Evolutionary conservation across 805 yeast genomes (phyloP), one percentile per base, ranked within the genome.

Genomic region (Candida dajiaensis): DNA sequence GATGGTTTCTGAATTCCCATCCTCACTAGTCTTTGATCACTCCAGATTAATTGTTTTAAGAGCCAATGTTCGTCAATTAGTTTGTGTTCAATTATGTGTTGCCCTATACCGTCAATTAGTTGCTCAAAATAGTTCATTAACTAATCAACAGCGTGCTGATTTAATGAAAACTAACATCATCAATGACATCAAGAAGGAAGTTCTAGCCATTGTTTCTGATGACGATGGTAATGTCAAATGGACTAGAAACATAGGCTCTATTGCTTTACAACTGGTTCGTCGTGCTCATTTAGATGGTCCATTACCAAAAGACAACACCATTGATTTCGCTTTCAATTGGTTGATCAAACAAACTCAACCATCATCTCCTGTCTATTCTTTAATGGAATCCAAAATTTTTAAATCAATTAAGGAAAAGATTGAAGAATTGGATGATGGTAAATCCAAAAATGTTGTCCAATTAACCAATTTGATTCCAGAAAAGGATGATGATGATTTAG

Each of bases 171-270:
- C 19, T 71, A 70, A 42, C 63, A 71, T 38, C 59, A 75, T 47
- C 63, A 68, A 44, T 69, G 65, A 18, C 42, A 70, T 88, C 46
- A 88, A 84, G 63, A 80, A 72, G 43, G 92, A 87, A 57, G 77
- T 89, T 38, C 67, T 85, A 45, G 84, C 90, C 28, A 84, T 88
- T 40, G 88, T 88, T 16, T 79, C 89, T 29, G 95, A 88, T 65
- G 88, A 85, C 49, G 85, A 83, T 57, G 96, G 95, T 2, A 86
- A 85, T 62, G 80, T 87, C 48, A 87, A 89, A 68, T 88, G 96
- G 96, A 88, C 96, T 1, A 78, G 87, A 59, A 88, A 88, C 63
- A 77, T 87, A 22, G 76, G 80, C 52, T 72, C 85, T 15, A 78
- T 89, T 51, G 77, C 92, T 5, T 72, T 88, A 49, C 95, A 84